These are phyloP conservation scores for Aspergillus conjunctus DNA, from an alignment of 495 filamentous ascomycete species.

Conservation along the genomic window DNA sequence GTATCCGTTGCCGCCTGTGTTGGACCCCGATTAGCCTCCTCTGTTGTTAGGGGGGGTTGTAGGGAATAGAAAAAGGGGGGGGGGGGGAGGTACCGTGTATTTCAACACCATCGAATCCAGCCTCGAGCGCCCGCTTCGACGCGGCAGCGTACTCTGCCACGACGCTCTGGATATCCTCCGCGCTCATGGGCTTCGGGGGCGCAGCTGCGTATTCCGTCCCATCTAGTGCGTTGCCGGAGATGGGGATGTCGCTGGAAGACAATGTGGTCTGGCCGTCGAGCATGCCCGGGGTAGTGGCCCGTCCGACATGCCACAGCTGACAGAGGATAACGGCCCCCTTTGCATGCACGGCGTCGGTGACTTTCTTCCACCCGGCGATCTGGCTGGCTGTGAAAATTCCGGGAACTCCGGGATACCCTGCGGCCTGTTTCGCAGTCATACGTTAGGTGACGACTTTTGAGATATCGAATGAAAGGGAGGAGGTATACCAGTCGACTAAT, in stretches of 20 bases:
- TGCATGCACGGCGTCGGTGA: conserved; percentile 54
- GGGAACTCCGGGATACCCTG: conserved; percentile 47
- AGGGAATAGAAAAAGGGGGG: neutral
- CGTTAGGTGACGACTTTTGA: neutral
- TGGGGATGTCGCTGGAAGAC: conserved; percentile 29
- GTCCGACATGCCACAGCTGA: conserved; percentile 57
- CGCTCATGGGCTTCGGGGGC: conserved; percentile 45
- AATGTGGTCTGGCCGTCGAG: conserved; percentile 28
- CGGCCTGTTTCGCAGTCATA: conserved; percentile 22
- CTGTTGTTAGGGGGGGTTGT: neutral
- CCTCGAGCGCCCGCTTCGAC: conserved; percentile 59
- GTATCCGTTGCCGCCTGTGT: conserved; percentile 54
- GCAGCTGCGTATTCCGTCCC: conserved; percentile 32
- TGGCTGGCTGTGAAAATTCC: conserved; percentile 51
- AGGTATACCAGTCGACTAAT: conserved; percentile 26
- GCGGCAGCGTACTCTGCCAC: conserved; percentile 56
- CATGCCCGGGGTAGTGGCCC: conserved; percentile 44
- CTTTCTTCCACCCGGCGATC: conserved; percentile 49
- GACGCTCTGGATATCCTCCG: conserved; percentile 44
- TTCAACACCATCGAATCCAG: conserved; percentile 64
- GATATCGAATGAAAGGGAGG: neutral
- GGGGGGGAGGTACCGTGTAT: conserved; percentile 43
- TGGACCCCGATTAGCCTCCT: neutral
- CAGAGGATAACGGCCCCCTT: conserved; percentile 53
- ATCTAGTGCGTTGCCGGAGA: conserved; percentile 32